These are phyloP conservation scores for Escallonia herrerae DNA, from an alignment of 129 eudicot genomes.

Conservation along the genomic window DNA sequence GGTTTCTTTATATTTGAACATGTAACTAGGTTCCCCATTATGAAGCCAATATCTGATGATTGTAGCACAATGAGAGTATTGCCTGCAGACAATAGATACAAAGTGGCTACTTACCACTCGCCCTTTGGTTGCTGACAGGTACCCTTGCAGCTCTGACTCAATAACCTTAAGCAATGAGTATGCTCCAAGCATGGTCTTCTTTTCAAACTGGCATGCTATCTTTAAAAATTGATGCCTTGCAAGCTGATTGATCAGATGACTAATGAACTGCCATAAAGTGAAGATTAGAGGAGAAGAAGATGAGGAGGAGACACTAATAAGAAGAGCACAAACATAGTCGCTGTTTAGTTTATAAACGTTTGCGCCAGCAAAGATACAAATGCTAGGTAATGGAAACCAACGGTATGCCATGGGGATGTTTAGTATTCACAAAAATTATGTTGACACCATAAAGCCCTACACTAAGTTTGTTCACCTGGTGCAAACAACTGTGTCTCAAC, in stretches of 20 bases:
- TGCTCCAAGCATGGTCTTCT: conserved; percentile 96
- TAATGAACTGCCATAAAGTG: conserved; percentile 55
- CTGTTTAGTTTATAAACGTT: background rate
- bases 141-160: conserved; percentile 84
- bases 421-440: too few species aligned
- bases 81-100: background rate
- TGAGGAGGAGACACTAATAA: background rate
- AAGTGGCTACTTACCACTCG: conserved; percentile 65
- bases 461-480: too few species aligned
- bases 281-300: conserved; percentile 4
- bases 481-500: too few species aligned
- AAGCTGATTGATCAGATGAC: conserved; percentile 84
- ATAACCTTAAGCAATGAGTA: conserved; percentile 85
- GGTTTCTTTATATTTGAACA: too few species aligned
- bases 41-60: too few species aligned
- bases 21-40: too few species aligned
- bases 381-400: background rate
- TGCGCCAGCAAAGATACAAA: background rate
- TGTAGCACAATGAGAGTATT: background rate
- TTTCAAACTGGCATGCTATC: conserved; percentile 92
- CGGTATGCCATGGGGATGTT: too few species aligned
- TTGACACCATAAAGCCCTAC: too few species aligned
- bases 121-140: conserved; percentile 83
- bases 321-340: conserved; percentile 2
- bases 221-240: conserved; percentile 85